These are phyloP conservation scores for Amanita polypyramis DNA, from an alignment of 768 basidiomycete genomes.

Conservation along the genomic window DNA sequence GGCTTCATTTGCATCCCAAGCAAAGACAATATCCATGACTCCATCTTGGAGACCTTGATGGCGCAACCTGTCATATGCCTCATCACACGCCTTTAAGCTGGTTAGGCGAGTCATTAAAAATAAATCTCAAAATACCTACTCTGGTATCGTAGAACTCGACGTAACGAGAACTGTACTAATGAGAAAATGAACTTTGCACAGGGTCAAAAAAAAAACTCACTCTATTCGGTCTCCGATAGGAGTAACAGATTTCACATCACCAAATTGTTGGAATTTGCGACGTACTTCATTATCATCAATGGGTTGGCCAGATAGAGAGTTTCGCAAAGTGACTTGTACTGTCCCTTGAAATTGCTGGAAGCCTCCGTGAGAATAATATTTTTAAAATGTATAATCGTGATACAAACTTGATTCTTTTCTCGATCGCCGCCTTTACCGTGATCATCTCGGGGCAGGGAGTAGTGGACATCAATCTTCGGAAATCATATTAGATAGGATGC, in stretches of 20 bases:
- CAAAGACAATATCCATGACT: conserved; percentile 77
- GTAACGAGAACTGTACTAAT: conserved; percentile 59
- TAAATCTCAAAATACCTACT: conserved; percentile 29
- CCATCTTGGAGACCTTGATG: conserved; percentile 78
- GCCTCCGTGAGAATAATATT: background rate
- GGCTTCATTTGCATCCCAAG: conserved; percentile 67
- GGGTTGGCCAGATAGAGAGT: conserved; percentile 52
- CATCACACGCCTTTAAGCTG: conserved; percentile 50
- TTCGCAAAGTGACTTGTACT: conserved; percentile 67
- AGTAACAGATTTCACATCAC: conserved; percentile 78
- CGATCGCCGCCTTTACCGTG: conserved; percentile 51
- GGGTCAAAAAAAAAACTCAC: conserved; percentile 23
- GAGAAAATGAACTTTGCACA: background rate
- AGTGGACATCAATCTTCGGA: conserved; percentile 93
- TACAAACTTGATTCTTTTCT: conserved; percentile 76
- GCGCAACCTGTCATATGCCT: conserved; percentile 72
- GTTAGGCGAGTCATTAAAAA: conserved; percentile 6
- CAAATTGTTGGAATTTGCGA: conserved; percentile 79
- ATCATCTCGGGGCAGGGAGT: conserved; percentile 87
- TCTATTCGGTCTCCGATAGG: conserved; percentile 54
- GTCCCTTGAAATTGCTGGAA: conserved; percentile 72
- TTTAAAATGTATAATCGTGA: background rate
- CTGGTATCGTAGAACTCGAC: conserved; percentile 93
- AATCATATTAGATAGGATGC: conserved; percentile 14
- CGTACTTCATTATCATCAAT: conserved; percentile 83